Evolutionary conservation across 116 monocot species (phyloP), one percentile per base, ranked within the genome.

Genomic region (Dioscorea cayenensis): DNA sequence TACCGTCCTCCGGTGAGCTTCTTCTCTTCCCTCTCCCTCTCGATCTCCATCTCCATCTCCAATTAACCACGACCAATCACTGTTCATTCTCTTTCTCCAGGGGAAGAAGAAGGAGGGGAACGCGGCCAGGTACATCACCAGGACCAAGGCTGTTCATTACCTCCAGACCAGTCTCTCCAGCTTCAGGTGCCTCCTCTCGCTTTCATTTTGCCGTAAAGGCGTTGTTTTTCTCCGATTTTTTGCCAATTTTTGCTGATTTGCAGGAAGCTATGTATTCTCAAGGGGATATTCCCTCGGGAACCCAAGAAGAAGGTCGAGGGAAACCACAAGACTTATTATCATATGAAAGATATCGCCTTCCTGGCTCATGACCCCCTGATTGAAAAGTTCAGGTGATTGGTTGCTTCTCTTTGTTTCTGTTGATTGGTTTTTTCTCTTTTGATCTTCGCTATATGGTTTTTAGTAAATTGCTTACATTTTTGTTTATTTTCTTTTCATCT

Each of bases 31-130:
- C 14, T 32, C 5, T 66, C 25, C 19, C 19, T 11, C 2, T 22
- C 14, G 14, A 7, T 61, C 43, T 68, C 27, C 35, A 36, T 61
- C 43, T 68, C 27, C 35, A 36, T 32, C 25, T 60, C 8, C 11
- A 43, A 43, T 7, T 5, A 12, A 10, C 12, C 43, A 43, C 12
- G 43, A 43, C 43, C 22, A 59, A 67, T 65, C 14, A 14, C 66
- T 66, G 25, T 49, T 36, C 5, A 35, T 32, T 19, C 16, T 12
- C 36, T 49, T 36, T 68, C 4, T 52, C 18, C 63, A 99, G 99
- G 99, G 94, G 17, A 99, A 99, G 87, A 99, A 99, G 83, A 99
- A 91, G 89, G 91, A 99, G 73, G 99, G 99, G 28, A 91, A 91
- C 61, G 86, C 89, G 1, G 90, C 94, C 49, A 99, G 85, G 78